Evolutionary conservation across 2,329 filamentous ascomycete species (phyloP).

Genomic region (Fusarium nisikadoi): DNA sequence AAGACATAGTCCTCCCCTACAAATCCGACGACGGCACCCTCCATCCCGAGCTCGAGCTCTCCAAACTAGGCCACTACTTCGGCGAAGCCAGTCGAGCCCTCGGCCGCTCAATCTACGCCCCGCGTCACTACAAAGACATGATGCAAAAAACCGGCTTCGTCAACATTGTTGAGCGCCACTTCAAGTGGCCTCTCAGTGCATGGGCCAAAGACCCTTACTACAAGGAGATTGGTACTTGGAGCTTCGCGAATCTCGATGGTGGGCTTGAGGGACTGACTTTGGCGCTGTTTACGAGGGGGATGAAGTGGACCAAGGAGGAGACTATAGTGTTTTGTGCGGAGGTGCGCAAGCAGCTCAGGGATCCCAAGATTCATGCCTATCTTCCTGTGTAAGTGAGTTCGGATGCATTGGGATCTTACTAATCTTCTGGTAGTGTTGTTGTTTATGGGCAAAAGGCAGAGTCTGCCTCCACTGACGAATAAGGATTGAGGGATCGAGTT

Average conservation of each 20-base stretch:
- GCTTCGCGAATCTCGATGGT: not conserved
- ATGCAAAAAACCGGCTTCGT: not conserved
- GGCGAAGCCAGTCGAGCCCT: not conserved
- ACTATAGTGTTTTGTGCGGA: not conserved
- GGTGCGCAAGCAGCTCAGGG: not conserved
- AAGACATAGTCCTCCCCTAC: not conserved
- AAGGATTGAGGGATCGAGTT: not conserved
- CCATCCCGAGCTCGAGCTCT: not conserved
- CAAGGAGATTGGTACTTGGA: not conserved
- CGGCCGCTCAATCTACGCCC: not conserved
- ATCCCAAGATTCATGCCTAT: not conserved
- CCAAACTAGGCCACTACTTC: not conserved
- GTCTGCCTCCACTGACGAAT: not conserved
- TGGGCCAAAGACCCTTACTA: not conserved
- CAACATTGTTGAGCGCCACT: not conserved
- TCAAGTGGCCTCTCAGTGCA: not conserved
- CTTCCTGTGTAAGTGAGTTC: slow-evolving; percentile 2
- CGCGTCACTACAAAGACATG: not conserved
- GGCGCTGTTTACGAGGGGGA: not conserved
- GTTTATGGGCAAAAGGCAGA: slow-evolving; percentile 8
- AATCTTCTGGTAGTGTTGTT: not conserved
- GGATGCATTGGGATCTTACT: not conserved
- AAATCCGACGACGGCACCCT: not conserved
- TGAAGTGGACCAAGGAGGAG: not conserved
- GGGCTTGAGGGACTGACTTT: not conserved